Evolutionary conservation across 306 rosid genomes (phyloP).

Genomic region (Prunus dulcis): DNA sequence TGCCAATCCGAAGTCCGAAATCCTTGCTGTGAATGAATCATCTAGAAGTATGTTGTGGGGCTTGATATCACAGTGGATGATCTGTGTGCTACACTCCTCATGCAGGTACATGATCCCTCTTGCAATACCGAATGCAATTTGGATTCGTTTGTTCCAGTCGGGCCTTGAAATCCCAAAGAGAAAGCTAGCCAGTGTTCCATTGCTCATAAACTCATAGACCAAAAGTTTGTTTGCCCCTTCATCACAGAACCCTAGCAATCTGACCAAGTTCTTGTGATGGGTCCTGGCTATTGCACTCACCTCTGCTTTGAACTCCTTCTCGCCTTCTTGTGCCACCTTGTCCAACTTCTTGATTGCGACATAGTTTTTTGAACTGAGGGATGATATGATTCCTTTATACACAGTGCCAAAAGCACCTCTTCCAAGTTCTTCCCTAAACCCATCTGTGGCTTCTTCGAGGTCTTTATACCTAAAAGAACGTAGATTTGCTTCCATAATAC

Average conservation of each 20-base stretch:
- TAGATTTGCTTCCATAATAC: conserved; percentile 9
- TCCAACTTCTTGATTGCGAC: conserved; percentile 48
- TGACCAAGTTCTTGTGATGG: conserved; percentile 30
- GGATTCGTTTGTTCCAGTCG: conserved; percentile 18
- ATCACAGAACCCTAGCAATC: conserved; percentile 21
- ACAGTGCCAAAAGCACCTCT: conserved; percentile 9
- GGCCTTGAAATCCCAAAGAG: conserved; percentile 23
- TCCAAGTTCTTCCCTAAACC: conserved; percentile 12
- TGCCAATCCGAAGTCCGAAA: conserved; percentile 14
- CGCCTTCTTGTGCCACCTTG: conserved; percentile 36
- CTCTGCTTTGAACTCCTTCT: conserved; percentile 37
- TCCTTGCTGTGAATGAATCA: conserved; percentile 11
- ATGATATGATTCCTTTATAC: conserved; percentile 8
- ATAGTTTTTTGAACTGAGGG: background rate
- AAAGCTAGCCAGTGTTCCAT: conserved; percentile 17
- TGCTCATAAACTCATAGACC: conserved; percentile 29
- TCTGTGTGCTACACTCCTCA: background rate
- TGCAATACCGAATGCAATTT: background rate
- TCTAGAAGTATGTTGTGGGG: conserved; percentile 1
- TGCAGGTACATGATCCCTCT: conserved; percentile 1
- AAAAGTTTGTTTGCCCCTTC: conserved; percentile 17
- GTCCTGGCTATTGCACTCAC: conserved; percentile 27
- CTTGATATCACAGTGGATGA: conserved; percentile 3
- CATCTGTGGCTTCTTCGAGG: background rate
- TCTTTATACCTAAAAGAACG: conserved; percentile 5